Evolutionary conservation across 1,139 yeast genomes (phyloP).

Genomic region (Lodderomyces beijingensis): DNA sequence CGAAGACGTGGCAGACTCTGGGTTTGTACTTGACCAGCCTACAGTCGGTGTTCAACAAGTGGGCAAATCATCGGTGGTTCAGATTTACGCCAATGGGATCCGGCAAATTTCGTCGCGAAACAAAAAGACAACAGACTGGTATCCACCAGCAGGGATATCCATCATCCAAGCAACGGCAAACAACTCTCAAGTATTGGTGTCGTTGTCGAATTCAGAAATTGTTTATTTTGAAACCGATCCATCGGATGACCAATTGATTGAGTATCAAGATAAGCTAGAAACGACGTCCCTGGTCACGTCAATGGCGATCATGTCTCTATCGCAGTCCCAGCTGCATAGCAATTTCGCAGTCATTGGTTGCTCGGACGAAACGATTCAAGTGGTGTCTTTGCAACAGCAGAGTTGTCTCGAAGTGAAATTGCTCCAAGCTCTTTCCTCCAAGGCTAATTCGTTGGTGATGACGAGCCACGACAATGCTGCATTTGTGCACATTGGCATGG

Average conservation of each 20-base stretch:
- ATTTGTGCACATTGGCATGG: slow-evolving; percentile 70
- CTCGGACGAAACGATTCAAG: slow-evolving; percentile 65
- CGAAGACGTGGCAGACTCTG: slow-evolving; percentile 69
- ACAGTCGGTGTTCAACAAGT: slow-evolving; percentile 72
- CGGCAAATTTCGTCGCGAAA: slow-evolving; percentile 35
- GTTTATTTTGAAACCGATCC: slow-evolving; percentile 80
- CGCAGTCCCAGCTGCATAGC: slow-evolving; percentile 38
- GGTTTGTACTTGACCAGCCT: slow-evolving; percentile 49
- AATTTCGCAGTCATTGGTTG: slow-evolving; percentile 67
- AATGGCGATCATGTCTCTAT: slow-evolving; percentile 6
- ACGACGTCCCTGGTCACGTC: slow-evolving; percentile 49
- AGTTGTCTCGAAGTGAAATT: slow-evolving; percentile 59
- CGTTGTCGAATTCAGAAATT: slow-evolving; percentile 67
- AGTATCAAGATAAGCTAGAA: slow-evolving; percentile 61
- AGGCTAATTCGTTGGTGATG: slow-evolving; percentile 49
- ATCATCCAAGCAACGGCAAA: slow-evolving; percentile 61
- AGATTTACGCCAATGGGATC: slow-evolving; percentile 71
- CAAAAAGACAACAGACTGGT: slow-evolving; percentile 59
- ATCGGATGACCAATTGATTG: slow-evolving; percentile 58
- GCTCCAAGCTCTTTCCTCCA: slow-evolving; percentile 65
- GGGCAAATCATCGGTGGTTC: slow-evolving; percentile 62
- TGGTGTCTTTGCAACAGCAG: slow-evolving; percentile 63
- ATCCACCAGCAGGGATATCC: slow-evolving; percentile 74
- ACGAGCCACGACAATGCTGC: slow-evolving; percentile 11
- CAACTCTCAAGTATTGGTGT: slow-evolving; percentile 63